phyloP scores from a whole-genome alignment of 208 protist genomes.

The Leishmania turanica region DNA sequence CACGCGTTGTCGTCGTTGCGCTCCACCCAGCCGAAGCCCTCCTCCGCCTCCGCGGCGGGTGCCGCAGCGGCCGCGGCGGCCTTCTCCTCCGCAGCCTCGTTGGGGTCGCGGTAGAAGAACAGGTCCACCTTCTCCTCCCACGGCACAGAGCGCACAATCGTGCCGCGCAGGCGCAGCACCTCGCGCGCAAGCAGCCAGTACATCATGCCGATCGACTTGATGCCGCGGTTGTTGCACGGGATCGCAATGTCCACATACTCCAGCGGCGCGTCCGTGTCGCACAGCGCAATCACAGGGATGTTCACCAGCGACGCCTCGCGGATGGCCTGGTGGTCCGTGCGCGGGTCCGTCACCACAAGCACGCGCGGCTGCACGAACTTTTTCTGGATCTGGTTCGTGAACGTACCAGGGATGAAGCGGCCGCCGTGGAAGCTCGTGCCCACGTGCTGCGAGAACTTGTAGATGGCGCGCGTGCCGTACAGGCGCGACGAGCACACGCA shows the following conservation, averaged over 20 bases:
- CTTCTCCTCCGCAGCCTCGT: slow-evolving; percentile 89
- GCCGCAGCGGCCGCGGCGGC: slow-evolving; percentile 29
- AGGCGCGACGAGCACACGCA: slow-evolving; percentile 95
- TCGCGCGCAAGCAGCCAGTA: slow-evolving; percentile 99
- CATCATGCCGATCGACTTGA: slow-evolving; percentile 97
- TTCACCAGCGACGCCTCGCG: slow-evolving; percentile 98
- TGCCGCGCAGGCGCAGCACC: slow-evolving; percentile 96
- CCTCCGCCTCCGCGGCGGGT: slow-evolving; percentile 42
- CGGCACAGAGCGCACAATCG: slow-evolving; percentile 86
- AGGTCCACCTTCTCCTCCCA: slow-evolving; percentile 99
- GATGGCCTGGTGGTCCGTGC: slow-evolving; percentile 96
- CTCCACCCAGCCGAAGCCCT: slow-evolving; percentile 79
- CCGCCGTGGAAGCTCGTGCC: slow-evolving; percentile 92
- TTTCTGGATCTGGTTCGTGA: slow-evolving; percentile 99
- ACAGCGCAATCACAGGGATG: slow-evolving; percentile 99
- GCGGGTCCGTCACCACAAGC: slow-evolving; percentile 98
- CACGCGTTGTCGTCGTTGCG: slow-evolving; percentile 48
- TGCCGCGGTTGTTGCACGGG: slow-evolving; percentile 97
- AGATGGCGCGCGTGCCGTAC: slow-evolving; percentile 96
- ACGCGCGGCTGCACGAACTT: slow-evolving; percentile 99
- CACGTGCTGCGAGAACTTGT: slow-evolving; percentile 98
- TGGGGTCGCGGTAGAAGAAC: slow-evolving; percentile 99
- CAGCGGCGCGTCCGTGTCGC: slow-evolving; percentile 97
- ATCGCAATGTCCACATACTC: slow-evolving; percentile 98
- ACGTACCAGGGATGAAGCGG: slow-evolving; percentile 98